These are phyloP conservation scores for Vinca major DNA, from an alignment of 305 asterid genomes.

Conservation along the genomic window DNA sequence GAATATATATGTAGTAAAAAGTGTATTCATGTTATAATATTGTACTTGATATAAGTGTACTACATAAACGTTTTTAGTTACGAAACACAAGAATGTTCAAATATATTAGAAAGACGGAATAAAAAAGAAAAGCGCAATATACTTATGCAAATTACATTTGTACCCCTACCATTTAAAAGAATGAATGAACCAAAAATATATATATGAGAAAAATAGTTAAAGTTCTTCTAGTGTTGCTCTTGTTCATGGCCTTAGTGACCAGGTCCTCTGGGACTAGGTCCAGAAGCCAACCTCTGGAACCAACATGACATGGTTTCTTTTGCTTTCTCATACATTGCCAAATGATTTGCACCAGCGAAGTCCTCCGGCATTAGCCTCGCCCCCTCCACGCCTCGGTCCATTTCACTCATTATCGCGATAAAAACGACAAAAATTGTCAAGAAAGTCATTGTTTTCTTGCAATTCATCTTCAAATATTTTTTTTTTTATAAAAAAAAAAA, in stretches of 20 bases:
- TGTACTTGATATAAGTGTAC: no score
- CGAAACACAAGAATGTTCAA: no score
- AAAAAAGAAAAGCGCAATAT: no score
- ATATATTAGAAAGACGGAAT: no score
- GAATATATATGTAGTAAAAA: no score
- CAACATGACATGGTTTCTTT: slow-evolving; percentile 10
- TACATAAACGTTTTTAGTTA: no score
- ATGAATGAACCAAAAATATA: no score
- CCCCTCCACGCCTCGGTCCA: slow-evolving; percentile 3
- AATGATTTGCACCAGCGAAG: slow-evolving; percentile 7
- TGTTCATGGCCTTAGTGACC: neutral
- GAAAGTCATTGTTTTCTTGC: neutral
- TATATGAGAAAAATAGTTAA: no score
- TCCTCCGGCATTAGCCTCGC: no score
- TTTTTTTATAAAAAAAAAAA: neutral
- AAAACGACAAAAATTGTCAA: neutral
- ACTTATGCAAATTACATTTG: no score
- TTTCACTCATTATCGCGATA: neutral
- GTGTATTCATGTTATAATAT: no score
- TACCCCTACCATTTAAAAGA: no score
- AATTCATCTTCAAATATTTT: neutral
- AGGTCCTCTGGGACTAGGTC: slow-evolving; percentile 16
- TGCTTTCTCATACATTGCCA: slow-evolving; percentile 6
- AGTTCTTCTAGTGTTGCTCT: neutral
- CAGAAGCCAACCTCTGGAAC: slow-evolving; percentile 9